Base-by-base conservation (phyloP, 257 asterid genomes). In the Ballota nigra region DNA sequence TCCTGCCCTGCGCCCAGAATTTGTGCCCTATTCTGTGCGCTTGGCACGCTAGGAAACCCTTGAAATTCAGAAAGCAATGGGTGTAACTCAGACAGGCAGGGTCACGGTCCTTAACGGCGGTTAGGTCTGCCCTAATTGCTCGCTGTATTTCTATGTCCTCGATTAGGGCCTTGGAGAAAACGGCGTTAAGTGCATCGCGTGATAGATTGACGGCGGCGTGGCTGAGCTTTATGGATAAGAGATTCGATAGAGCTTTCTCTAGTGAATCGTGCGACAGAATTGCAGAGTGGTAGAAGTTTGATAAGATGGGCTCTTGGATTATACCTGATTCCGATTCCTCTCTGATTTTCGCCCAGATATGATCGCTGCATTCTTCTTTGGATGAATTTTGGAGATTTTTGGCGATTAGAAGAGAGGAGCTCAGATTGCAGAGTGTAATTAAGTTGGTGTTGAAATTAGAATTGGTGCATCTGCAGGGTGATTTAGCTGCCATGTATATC, bases 31-130 rank as follows among this genome's bases (percentile, higher is more conserved):
- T 3, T 13, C 88, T 73, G 68, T 86, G 74, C 1, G 86, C 88
- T 58, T 84, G 87, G 67, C 81, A 75, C 1, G 87, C 87, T 4
- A 74, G 41, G 16, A 84, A 84, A 5, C 89, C 87, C 64, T 86
- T 86, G 77, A 80, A 86, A 52, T 82, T 80, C 72, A 86, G 68
- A 3, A 84, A 72, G 62, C 91, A 84, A 20, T 84, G 84, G 4
- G 63, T 78, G 61, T 84, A 82, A 15, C 81, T 74, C 0, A 57
- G 0, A 45, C 91, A 86, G 62, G 91, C 87, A 0, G 89, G 91
- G 53, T 86, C 89, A 1, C 89, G 81, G 24, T 84, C 84, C 61
- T 23, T 78, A 19, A 70, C 79, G 24, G 86, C 86, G 52, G 31
- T 67, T 38, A 82, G 40, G 41, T 82, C 89, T 4, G 43, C 75